Evolutionary conservation across 2,329 filamentous ascomycete species (phyloP), one percentile per base, ranked within the genome.

Genomic region (Ceratocystis huliohia): DNA sequence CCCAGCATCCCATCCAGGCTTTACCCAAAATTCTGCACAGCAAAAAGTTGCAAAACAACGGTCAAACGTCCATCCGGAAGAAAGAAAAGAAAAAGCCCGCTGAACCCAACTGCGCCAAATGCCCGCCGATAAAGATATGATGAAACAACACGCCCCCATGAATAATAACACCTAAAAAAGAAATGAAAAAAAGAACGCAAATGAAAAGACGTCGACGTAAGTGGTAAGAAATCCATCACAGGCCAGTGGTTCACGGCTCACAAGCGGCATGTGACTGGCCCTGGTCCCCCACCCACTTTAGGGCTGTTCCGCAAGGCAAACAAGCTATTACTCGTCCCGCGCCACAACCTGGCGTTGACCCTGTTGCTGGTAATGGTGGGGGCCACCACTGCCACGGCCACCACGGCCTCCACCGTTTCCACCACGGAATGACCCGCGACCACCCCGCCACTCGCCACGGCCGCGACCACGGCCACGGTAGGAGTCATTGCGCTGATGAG

Each of bases 371-470:
- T 61, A 30, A 53, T 59, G 53, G 53, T 59, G 53, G 13, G 74
- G 72, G 41, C 76, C 76, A 65, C 79, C 77, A 48, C 81, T 79
- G 65, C 81, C 78, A 68, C 76, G 76, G 46, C 80, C 80, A 66
- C 81, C 80, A 68, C 82, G 78, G 37, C 82, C 81, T 66, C 83
- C 78, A 70, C 76, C 75, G 62, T 80, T 78, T 56, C 79, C 79
- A 69, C 80, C 72, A 45, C 77, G 78, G 50, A 44, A 64, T 3
- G 62, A 63, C 5, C 63, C 61, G 46, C 81, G 78, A 50, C 77
- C 75, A 61, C 77, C 76, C 45, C 80, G 75, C 69, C 72, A 72
- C 64, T 70, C 71, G 68, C 71, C 76, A 45, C 77, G 78, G 66
- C 84, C 82, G 63, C 82, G 78, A 66, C 79, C 80, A 66, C 81